phyloP scores from a whole-genome alignment of 129 eudicot genomes.

The Smallanthus sonchifolius region DNA sequence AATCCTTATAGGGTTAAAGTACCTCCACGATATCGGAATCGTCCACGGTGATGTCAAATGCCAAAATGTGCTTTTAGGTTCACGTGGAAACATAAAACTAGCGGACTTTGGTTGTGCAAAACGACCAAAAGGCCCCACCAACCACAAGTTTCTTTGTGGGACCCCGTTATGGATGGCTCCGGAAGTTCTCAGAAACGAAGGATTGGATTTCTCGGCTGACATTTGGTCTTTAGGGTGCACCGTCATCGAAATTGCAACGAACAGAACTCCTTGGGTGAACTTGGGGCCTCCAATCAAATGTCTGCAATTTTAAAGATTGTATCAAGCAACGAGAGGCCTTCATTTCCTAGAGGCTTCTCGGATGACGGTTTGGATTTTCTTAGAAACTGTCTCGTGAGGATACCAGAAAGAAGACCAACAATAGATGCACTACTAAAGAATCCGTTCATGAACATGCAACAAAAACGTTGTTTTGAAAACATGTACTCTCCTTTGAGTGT shows the following conservation, averaged over 20 bases:
- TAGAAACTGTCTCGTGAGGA: constrained; percentile 50
- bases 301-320: constrained; percentile 54
- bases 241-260: constrained; percentile 76
- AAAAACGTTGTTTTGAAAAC: not conserved
- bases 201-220: constrained; percentile 49
- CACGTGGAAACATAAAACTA: constrained; percentile 44
- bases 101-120: constrained; percentile 78
- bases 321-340: constrained; percentile 38
- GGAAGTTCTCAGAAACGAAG: constrained; percentile 56
- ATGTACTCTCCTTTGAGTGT: constrained; percentile 55
- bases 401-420: constrained; percentile 42
- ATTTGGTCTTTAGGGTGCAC: constrained; percentile 88
- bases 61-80: constrained; percentile 55
- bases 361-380: constrained; percentile 60
- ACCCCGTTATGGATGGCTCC: constrained; percentile 94
- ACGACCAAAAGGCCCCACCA: not conserved
- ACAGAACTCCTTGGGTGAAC: constrained; percentile 52
- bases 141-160: constrained; percentile 35
- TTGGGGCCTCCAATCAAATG: constrained; percentile 36
- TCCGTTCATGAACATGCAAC: constrained; percentile 39
- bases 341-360: constrained; percentile 42
- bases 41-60: constrained; percentile 69
- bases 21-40: constrained; percentile 48
- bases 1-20: constrained; percentile 53
- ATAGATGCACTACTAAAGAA: constrained; percentile 46